A percentile compares a stretch with the other conserved stretches of the same genome.
Conservation (phyloP, 495 filamentous ascomycete genomes). For the Elasticomyces elasticus region DNA sequence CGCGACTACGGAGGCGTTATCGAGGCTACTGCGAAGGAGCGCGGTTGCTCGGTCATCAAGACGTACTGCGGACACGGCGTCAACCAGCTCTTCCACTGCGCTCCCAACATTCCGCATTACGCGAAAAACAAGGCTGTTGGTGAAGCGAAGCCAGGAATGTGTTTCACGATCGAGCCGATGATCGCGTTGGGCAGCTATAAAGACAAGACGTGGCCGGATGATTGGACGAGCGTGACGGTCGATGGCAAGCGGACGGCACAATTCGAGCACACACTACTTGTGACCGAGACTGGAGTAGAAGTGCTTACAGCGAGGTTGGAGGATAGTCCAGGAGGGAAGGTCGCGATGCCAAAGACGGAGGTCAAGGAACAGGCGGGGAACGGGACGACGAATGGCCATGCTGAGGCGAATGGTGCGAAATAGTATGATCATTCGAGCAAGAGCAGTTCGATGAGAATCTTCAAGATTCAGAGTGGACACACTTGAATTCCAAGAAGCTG, state of each 20-base stretch:
- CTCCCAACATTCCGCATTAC: constrained; percentile 38
- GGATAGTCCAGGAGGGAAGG: constrained; percentile 74
- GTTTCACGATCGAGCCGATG: constrained; percentile 40
- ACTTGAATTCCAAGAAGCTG: too few relatives aligned
- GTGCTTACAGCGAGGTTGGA: constrained; percentile 74
- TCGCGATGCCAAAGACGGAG: constrained; percentile 49
- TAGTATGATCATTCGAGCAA: too few relatives aligned
- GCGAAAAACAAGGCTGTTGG: constrained; percentile 40
- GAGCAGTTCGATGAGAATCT: too few relatives aligned
- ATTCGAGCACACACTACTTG: constrained; percentile 80
- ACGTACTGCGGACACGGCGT: constrained; percentile 38
- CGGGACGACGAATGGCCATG: too few relatives aligned
- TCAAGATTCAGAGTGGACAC: too few relatives aligned
- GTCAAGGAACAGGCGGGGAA: too few relatives aligned
- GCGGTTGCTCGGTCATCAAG: constrained; percentile 32
- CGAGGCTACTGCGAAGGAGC: constrained; percentile 34
- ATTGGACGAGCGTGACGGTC: constrained; percentile 37
- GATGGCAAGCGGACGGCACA: constrained; percentile 35
- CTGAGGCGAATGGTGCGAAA: too few relatives aligned
- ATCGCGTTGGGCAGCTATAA: constrained; percentile 33
- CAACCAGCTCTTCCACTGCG: constrained; percentile 35
- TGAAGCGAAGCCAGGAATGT: constrained; percentile 35
- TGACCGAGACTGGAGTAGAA: constrained; percentile 90
- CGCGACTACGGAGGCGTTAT: constrained; percentile 34
- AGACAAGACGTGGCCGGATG: constrained; percentile 39